Evolutionary conservation across 257 asterid genomes (phyloP).

Genomic region (Fraxinus americana): DNA sequence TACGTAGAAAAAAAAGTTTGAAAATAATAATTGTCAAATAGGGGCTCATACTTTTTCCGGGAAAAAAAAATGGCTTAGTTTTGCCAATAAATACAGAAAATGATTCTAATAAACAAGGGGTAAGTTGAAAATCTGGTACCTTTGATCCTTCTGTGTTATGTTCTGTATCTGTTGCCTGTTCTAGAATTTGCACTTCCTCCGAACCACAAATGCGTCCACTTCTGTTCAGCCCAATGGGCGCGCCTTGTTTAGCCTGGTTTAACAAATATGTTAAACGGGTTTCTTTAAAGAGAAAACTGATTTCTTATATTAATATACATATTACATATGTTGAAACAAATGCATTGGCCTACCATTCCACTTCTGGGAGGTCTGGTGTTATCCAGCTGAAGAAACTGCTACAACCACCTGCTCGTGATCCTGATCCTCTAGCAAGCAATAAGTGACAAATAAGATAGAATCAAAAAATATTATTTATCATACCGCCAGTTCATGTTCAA

Average conservation of each 20-base stretch:
- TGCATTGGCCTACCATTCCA: conserved; percentile 47
- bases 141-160: conserved; percentile 27
- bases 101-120: background rate
- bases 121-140: background rate
- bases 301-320: background rate
- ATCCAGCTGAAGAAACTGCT: conserved; percentile 86
- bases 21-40: no score
- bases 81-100: background rate
- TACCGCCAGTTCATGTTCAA: no score
- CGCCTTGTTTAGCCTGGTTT: conserved; percentile 54
- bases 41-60: background rate
- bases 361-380: conserved; percentile 49
- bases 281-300: background rate
- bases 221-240: conserved; percentile 50
- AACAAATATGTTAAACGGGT: background rate
- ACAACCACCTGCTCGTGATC: conserved; percentile 88
- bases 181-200: conserved; percentile 74
- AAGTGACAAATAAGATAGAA: no score
- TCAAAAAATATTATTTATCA: no score
- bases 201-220: conserved; percentile 63
- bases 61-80: background rate
- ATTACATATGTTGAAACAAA: background rate
- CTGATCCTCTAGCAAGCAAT: conserved; percentile 35
- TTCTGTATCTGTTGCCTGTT: conserved; percentile 46
- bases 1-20: no score